phyloP scores from a whole-genome alignment of 768 basidiomycete genomes.

The Phanerochaete sordida region DNA sequence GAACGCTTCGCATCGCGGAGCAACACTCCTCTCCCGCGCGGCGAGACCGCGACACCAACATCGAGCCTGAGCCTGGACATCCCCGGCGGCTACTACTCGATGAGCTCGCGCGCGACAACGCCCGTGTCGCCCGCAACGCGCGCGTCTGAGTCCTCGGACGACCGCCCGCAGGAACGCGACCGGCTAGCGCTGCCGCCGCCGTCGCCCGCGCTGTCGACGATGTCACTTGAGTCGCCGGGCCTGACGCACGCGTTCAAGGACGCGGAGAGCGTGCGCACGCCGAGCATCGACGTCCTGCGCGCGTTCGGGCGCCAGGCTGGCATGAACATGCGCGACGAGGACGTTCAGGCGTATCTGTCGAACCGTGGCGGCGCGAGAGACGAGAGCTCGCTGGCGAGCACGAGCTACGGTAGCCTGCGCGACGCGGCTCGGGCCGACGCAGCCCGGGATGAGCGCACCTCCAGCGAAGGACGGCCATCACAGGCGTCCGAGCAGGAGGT shows the following conservation, averaged over 20 bases:
- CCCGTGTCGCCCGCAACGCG: not conserved
- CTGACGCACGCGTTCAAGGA: constrained; percentile 23
- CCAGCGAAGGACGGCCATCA: not conserved
- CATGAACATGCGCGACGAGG: constrained; percentile 2
- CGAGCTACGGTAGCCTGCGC: constrained; percentile 11
- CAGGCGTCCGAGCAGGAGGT: not conserved
- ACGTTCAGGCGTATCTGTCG: not conserved
- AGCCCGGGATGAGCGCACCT: not conserved
- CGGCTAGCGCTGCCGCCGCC: not conserved
- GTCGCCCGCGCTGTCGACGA: not conserved
- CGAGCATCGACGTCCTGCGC: constrained; percentile 23
- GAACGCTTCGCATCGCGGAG: not conserved
- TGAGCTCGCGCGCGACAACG: not conserved
- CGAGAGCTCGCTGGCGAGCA: constrained; percentile 9
- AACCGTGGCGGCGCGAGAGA: not conserved
- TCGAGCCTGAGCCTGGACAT: not conserved
- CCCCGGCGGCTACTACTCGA: not conserved
- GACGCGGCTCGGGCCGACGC: not conserved
- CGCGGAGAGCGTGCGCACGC: constrained; percentile 23
- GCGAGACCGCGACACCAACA: not conserved
- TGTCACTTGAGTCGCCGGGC: constrained; percentile 3
- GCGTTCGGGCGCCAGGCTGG: constrained; percentile 19
- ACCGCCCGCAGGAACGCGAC: not conserved
- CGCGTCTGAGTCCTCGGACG: not conserved
- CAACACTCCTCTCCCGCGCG: not conserved